phyloP scores from a whole-genome alignment of 139 green algal species.

The Chlamydomonas asymmetrica region DNA sequence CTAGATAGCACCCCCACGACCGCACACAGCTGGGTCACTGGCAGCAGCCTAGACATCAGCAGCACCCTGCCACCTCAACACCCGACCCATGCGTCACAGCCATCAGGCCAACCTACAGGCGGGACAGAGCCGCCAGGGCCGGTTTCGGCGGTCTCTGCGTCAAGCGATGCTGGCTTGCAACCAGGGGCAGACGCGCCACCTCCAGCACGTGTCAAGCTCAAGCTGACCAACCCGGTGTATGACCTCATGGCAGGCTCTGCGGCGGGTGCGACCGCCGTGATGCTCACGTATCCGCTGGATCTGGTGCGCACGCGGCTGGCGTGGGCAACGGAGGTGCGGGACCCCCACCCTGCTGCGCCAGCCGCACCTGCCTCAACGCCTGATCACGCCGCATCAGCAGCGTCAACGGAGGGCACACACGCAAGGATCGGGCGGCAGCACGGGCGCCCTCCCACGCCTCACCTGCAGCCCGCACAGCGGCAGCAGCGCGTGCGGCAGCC shows the following conservation, averaged over 20 bases:
- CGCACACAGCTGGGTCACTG: no score
- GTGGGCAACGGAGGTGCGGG: slow-evolving; percentile 45
- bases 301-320: slow-evolving; percentile 85
- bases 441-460: no score
- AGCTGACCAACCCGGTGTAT: slow-evolving; percentile 33
- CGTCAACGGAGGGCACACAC: neutral
- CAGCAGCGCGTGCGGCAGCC: neutral
- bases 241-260: slow-evolving; percentile 80
- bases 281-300: slow-evolving; percentile 91
- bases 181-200: neutral
- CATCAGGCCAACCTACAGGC: neutral
- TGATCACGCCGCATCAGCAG: slow-evolving; percentile 8
- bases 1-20: no score
- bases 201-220: neutral
- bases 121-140: neutral
- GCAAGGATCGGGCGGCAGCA: neutral
- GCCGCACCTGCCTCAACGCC: slow-evolving; percentile 1
- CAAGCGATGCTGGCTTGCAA: neutral
- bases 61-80: neutral
- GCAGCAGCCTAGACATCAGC: slow-evolving; percentile 1
- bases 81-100: neutral
- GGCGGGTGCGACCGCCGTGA: slow-evolving; percentile 81
- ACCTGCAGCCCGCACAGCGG: no score
- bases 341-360: neutral
- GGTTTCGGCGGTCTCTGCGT: neutral